Conservation (phyloP, 2,329 filamentous ascomycete species). For the Penicillium glabrum region DNA sequence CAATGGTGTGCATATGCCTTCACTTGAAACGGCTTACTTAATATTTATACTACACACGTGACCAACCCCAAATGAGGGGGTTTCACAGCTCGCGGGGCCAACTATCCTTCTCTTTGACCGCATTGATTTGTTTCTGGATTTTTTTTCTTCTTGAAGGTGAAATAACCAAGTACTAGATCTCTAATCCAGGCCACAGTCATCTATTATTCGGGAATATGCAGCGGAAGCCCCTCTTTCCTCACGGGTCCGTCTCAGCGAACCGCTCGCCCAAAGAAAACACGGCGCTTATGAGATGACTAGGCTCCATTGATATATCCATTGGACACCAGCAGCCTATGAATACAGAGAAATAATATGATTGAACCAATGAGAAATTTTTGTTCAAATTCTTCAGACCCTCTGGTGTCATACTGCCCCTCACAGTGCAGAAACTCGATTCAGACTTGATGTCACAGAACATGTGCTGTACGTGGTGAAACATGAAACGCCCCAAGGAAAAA, state of each 20-base stretch:
- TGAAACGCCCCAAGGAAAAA: slow-evolving; percentile 21
- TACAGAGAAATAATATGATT: slow-evolving; percentile 10
- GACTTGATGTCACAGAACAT: slow-evolving; percentile 27
- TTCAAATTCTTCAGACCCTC: slow-evolving; percentile 20
- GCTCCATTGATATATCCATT: slow-evolving; percentile 25
- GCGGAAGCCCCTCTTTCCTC: slow-evolving; percentile 3
- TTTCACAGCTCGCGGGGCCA: slow-evolving; percentile 10
- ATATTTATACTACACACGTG: slow-evolving; percentile 13
- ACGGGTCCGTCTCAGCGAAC: slow-evolving; percentile 27
- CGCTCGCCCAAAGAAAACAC: slow-evolving; percentile 28
- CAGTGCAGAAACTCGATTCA: slow-evolving; percentile 28
- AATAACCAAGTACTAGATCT: slow-evolving; percentile 6
- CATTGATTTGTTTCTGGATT: not conserved
- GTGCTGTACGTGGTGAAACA: slow-evolving; percentile 25
- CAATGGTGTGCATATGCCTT: not conserved
- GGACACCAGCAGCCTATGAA: slow-evolving; percentile 23
- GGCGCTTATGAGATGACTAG: slow-evolving; percentile 37
- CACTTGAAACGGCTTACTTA: not conserved
- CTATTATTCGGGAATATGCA: slow-evolving; percentile 7
- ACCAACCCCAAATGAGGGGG: slow-evolving; percentile 16
- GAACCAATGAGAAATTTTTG: slow-evolving; percentile 23
- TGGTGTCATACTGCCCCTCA: slow-evolving; percentile 13
- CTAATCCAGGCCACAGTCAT: slow-evolving; percentile 2
- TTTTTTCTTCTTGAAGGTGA: not conserved
- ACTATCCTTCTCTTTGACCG: slow-evolving; percentile 3